Evolutionary conservation across 2,329 filamentous ascomycete genomes (phyloP).

Genomic region (Aspergillus hiratsukae): DNA sequence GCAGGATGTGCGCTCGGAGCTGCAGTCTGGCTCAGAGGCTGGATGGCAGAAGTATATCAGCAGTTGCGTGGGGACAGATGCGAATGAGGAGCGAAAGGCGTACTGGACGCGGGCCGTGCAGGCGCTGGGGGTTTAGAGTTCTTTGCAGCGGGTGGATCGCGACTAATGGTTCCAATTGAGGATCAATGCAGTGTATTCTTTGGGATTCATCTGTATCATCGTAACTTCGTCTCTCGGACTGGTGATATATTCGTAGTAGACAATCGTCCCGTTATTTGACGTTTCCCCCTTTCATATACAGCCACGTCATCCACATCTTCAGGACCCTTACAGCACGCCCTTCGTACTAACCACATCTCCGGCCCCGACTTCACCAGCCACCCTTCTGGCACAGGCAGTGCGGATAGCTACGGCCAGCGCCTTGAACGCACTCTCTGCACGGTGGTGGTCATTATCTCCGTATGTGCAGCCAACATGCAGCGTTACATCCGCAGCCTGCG

Average conservation of each 20-base stretch:
- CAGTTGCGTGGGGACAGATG: slow-evolving; percentile 50
- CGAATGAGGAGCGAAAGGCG: slow-evolving; percentile 42
- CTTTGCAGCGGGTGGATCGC: not conserved
- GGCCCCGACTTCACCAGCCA: slow-evolving; percentile 75
- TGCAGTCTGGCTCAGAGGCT: slow-evolving; percentile 44
- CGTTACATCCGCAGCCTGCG: slow-evolving; percentile 84
- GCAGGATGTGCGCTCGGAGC: slow-evolving; percentile 36
- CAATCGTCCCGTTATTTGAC: not conserved
- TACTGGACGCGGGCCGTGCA: slow-evolving; percentile 49
- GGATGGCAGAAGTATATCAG: slow-evolving; percentile 54
- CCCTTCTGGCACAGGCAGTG: slow-evolving; percentile 66
- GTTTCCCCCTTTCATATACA: not conserved
- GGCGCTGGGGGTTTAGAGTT: slow-evolving; percentile 30
- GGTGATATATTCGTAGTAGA: slow-evolving; percentile 3
- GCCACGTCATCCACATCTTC: not conserved
- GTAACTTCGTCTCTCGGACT: slow-evolving; percentile 4
- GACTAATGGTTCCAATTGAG: not conserved
- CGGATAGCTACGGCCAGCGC: slow-evolving; percentile 82
- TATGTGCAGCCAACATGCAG: slow-evolving; percentile 89
- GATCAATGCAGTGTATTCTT: not conserved
- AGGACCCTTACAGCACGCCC: slow-evolving; percentile 63
- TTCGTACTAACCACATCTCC: slow-evolving; percentile 96
- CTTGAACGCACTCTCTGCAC: slow-evolving; percentile 96
- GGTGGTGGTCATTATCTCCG: slow-evolving; percentile 91
- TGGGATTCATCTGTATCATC: not conserved